Evolutionary conservation across 345 rosid genomes (phyloP), one percentile per base, ranked within the genome.

Genomic region (Gynandropsis gynandra): DNA sequence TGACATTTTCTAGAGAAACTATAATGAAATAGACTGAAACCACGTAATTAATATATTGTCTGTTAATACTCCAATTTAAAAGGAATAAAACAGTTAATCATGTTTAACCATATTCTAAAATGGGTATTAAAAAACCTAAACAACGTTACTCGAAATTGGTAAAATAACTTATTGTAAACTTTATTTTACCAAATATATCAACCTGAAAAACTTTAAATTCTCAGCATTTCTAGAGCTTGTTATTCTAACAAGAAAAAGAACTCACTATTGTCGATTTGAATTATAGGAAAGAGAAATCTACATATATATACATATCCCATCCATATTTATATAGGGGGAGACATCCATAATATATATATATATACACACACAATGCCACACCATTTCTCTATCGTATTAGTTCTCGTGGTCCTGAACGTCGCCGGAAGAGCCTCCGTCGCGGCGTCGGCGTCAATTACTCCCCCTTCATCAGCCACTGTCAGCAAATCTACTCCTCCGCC

Each of bases 391-490:
- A 36, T 56, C 5, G 27, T 36, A 36, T 13, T 50, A n/a, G 52
- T 56, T 43, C 15, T 64, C 12, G 18, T 64, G 50, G 36, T 10
- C 18, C 31, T 64, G 34, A 47, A 27, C 29, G 29, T 56, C 50
- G 44, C 47, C 40, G 34, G 52, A 20, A 41, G 24, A 56, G 27
- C 16, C 43, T 36, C 50, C 19, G 59, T 58, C 1, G 64, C 43
- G 4, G 47, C 50, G 42, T 42, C 58, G 44, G 56, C 58, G 35
- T 24, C 63, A 24, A 34, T 47, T 21, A 54, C 56, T 48, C 68
- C 62, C 21, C 42, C 58, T 4, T 16, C 54, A 1, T 38, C 64
- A 58, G 45, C 8, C 18, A 44, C 31, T 41, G 58, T 48, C 18
- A 48, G 0, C 8, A 43, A 31, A 36, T 51, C 12, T 16, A 19